Base-by-base conservation (phyloP, 2,329 filamentous ascomycete genomes). In the Eutypa lata region DNA sequence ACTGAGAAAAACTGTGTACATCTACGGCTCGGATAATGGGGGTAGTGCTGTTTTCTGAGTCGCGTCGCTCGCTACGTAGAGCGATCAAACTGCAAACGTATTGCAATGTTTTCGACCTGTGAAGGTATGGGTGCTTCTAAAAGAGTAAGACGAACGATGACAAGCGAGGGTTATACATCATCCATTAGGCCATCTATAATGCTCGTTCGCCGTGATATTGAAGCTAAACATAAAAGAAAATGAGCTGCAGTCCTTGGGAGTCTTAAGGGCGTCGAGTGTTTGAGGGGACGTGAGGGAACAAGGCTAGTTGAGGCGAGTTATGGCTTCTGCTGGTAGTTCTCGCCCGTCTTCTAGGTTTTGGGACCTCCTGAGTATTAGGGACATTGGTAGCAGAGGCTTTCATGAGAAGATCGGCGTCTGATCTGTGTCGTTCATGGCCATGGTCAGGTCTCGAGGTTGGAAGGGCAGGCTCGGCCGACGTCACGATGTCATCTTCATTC, bases 251-350 rank as follows among this genome's bases (percentile, higher is more conserved):
- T 5, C 5, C 19, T 37, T 49, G 8, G 33, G 21, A 13, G 10
- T 19, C 21, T 11, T 38, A 51, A 21, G 42, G 22, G 7, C 46
- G 51, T 26, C 46, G 37, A n/a, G 28, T 49, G 28, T 28, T 42
- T 37, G 50, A 10, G 14, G 52, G 31, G 22, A 63, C 47, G 28
- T 57, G 56, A 7, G 66, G 67, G 56, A 68, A 69, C n/a, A 69
- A 60, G 6, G 61, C 61, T 24, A 69, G 62, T 51, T 66, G 62
- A 16, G 65, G 65, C 22, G 63, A 53, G 14, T 57, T 57, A 48
- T 63, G 63, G 57, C 65, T 68, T 14, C 63, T 59, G 50, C 67
- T 69, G 26, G 59, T 67, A 26, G 67, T 69, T 31, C 66, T 61
- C n/a, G 67, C 65, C 31, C 67, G 60, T n/a, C 64, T 57, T 13